phyloP scores from a whole-genome alignment of 805 yeast genomes.

The Spathaspora girioi region DNA sequence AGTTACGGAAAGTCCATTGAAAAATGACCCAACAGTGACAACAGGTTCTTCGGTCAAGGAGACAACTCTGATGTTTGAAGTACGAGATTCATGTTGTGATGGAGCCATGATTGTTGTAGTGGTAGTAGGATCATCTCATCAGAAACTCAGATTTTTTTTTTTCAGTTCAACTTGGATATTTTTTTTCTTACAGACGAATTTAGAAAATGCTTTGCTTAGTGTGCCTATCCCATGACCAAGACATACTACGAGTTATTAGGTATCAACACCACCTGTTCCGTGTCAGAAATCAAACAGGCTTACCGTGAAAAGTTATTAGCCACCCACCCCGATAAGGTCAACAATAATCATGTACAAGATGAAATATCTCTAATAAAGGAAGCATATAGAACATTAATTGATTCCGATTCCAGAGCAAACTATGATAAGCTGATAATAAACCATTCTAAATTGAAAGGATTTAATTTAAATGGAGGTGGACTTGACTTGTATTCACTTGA shows the following conservation, averaged over 20 bases:
- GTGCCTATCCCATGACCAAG: slow-evolving; percentile 1
- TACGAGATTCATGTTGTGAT: slow-evolving; percentile 5
- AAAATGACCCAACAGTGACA: slow-evolving; percentile 60
- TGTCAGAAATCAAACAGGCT: slow-evolving; percentile 51
- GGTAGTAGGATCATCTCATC: not conserved
- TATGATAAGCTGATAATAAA: slow-evolving; percentile 50
- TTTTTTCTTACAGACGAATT: not conserved
- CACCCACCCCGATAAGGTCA: slow-evolving; percentile 76
- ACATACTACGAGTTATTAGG: slow-evolving; percentile 58
- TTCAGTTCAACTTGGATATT: not conserved
- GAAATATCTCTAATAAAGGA: slow-evolving; percentile 42
- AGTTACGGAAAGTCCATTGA: slow-evolving; percentile 72
- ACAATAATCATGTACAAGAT: slow-evolving; percentile 5
- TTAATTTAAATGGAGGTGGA: slow-evolving; percentile 56
- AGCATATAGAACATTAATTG: slow-evolving; percentile 61
- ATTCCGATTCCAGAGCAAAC: slow-evolving; percentile 32
- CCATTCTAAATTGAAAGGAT: slow-evolving; percentile 32
- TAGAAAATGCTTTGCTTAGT: not conserved
- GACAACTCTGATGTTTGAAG: slow-evolving; percentile 39
- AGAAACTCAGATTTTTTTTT: not conserved
- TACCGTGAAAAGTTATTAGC: slow-evolving; percentile 57
- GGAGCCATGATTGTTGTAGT: not conserved
- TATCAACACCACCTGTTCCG: slow-evolving; percentile 34
- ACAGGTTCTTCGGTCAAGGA: slow-evolving; percentile 42
- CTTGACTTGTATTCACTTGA: slow-evolving; percentile 65